phyloP scores from a whole-genome alignment of 371 early-diverging fungal species.

The Rhizopus microsporus region DNA sequence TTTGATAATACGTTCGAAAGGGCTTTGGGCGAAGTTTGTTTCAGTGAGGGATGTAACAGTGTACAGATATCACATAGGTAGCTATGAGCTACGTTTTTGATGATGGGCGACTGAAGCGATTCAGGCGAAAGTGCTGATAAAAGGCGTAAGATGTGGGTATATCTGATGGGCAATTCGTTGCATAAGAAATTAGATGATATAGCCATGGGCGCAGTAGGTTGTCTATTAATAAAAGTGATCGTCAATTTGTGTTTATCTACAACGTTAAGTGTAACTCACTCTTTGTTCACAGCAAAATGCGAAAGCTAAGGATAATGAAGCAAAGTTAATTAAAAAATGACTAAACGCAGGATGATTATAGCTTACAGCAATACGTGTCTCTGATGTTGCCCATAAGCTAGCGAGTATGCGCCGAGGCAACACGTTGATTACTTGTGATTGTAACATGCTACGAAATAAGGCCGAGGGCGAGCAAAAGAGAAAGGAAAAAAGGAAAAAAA shows the following conservation, averaged over 20 bases:
- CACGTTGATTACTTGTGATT: constrained; percentile 44
- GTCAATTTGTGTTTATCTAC: constrained; percentile 1
- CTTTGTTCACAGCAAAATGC: constrained; percentile 11
- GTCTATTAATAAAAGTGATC: too few species aligned
- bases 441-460: constrained; percentile 27
- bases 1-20: constrained; percentile 45
- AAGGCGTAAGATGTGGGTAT: constrained; percentile 62
- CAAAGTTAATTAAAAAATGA: neutral
- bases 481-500: constrained; percentile 9
- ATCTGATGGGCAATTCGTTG: constrained; percentile 69
- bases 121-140: constrained; percentile 46
- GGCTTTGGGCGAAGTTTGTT: constrained; percentile 35
- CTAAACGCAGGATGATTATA: neutral
- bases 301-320: constrained; percentile 15
- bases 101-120: constrained; percentile 33
- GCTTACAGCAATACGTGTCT: constrained; percentile 44
- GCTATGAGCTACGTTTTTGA: constrained; percentile 42
- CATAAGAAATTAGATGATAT: constrained; percentile 64
- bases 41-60: constrained; percentile 41
- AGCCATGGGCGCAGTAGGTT: constrained; percentile 26
- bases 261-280: constrained; percentile 9
- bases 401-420: constrained; percentile 41
- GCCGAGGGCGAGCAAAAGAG: constrained; percentile 4
- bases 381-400: constrained; percentile 40
- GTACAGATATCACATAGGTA: constrained; percentile 49